These are phyloP conservation scores for Pulveroboletus ravenelii DNA, from an alignment of 768 basidiomycete species.

Conservation along the genomic window DNA sequence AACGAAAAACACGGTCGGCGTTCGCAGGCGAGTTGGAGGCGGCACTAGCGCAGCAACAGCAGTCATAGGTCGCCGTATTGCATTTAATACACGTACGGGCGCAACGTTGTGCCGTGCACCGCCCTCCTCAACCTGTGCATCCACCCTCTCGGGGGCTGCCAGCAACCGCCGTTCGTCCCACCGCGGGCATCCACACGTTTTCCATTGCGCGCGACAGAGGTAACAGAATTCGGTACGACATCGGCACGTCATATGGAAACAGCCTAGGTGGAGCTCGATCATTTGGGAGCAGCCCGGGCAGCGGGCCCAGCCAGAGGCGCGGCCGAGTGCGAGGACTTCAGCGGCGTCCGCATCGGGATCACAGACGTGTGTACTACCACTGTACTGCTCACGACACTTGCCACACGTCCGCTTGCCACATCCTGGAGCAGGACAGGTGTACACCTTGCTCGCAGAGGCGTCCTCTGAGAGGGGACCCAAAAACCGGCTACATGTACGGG, in stretches of 20 bases:
- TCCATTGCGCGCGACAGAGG: slow-evolving; percentile 55
- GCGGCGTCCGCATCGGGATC: slow-evolving; percentile 20
- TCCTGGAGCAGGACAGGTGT: slow-evolving; percentile 15
- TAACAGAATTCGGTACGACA: slow-evolving; percentile 40
- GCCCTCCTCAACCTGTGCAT: slow-evolving; percentile 30
- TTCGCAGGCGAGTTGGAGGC: no score
- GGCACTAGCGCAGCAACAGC: no score
- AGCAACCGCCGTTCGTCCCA: slow-evolving; percentile 53
- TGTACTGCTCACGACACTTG: slow-evolving; percentile 22
- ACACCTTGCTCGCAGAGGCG: slow-evolving; percentile 20
- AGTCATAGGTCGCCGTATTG: no score
- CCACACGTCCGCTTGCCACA: slow-evolving; percentile 25
- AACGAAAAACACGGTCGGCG: no score
- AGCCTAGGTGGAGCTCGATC: slow-evolving; percentile 36
- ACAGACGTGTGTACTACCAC: slow-evolving; percentile 25
- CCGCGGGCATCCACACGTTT: slow-evolving; percentile 56
- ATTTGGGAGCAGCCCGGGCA: slow-evolving; percentile 38
- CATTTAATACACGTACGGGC: no score
- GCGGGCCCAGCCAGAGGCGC: slow-evolving; percentile 31
- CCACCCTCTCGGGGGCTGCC: slow-evolving; percentile 43
- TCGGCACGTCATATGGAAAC: slow-evolving; percentile 39
- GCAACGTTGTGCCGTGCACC: slow-evolving; percentile 30
- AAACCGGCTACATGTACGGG: slow-evolving; percentile 33
- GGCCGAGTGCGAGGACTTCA: slow-evolving; percentile 26
- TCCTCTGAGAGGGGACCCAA: slow-evolving; percentile 30